Base-by-base conservation (phyloP, 2,329 filamentous ascomycete genomes). In the Lecanoromycetidae sp. region DNA sequence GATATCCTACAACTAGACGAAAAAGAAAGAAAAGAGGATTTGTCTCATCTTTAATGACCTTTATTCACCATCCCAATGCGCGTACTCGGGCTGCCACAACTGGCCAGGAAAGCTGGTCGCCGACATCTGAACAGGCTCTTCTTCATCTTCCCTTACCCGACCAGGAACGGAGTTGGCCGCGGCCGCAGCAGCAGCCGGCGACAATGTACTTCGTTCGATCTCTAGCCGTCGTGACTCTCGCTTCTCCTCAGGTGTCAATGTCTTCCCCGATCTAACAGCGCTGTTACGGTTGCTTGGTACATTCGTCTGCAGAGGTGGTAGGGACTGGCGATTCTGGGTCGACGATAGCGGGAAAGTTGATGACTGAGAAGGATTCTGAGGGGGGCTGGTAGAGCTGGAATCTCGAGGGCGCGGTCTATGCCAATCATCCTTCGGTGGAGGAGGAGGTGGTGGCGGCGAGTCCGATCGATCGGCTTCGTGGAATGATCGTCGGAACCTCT, bases 21-120 rank as follows among this genome's bases (percentile, higher is more conserved):
- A 23, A 33, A 7, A 30, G 23, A 15, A 6, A 42, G 22, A 12
- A 23, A 19, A 5, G 17, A 4, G 13, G 8, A 15, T 2, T 23
- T 22, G 8, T 10, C 15, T n/a, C 19, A 25, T 41, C 8, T 5
- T 0, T 12, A 13, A n/a, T 10, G 0, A 7, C 15, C 12, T 17
- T 37, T 19, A 26, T 6, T 47, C 44, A 10, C 25, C 44, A 9
- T 47, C 44, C 44, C 44, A 47, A 47, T 47, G 44, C 29, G 27
- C 36, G 36, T 47, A 47, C 22, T 32, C 44, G 9, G 67, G 67
- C 48, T 57, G 60, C 67, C 67, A 70, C 55, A 70, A 66, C 58
- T 70, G 67, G 8, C 68, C 69, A 1, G 69, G 69, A 55, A 71
- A 71, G 15, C 67, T 60, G 1, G 69, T 71, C n/a, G 66, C 65